phyloP scores from a whole-genome alignment of 495 filamentous ascomycete genomes.

The Lasiosphaeriaceae sp. region DNA sequence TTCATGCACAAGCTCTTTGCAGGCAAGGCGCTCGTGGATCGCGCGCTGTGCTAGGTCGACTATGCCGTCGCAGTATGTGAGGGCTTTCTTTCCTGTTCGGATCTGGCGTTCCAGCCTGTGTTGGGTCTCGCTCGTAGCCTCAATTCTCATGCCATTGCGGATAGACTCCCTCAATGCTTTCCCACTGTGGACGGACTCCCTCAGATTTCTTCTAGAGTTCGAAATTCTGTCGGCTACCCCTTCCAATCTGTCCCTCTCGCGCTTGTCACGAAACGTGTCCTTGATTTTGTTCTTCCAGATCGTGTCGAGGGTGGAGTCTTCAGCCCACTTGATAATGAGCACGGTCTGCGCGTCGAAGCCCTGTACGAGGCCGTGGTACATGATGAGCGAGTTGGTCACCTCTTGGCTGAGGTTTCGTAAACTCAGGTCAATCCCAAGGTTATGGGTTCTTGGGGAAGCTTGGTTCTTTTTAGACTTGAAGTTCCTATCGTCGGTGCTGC shows the following conservation, averaged over 20 bases:
- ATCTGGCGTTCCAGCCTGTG: conserved; percentile 14
- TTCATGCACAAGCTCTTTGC: conserved; percentile 16
- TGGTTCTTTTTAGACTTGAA: not conserved
- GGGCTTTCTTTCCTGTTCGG: conserved; percentile 15
- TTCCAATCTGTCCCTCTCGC: conserved; percentile 1
- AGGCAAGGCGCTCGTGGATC: conserved; percentile 6
- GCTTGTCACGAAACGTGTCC: conserved; percentile 6
- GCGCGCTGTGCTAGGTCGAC: conserved; percentile 15
- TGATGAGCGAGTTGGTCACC: conserved; percentile 4
- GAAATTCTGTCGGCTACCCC: conserved; percentile 1
- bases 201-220: not conserved
- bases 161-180: conserved; percentile 17
- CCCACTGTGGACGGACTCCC: conserved; percentile 7
- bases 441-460: not conserved
- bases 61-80: conserved; percentile 13
- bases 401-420: conserved; percentile 15
- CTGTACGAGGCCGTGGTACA: conserved; percentile 8
- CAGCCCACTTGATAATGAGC: conserved; percentile 13
- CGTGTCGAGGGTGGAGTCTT: conserved; percentile 16
- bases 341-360: conserved; percentile 14
- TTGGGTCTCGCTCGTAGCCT: not conserved
- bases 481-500: not conserved
- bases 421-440: conserved; percentile 14
- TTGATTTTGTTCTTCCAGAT: conserved; percentile 21
- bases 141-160: not conserved